These are phyloP conservation scores for Cicer judaicum DNA, from an alignment of 306 rosid genomes.

Conservation along the genomic window DNA sequence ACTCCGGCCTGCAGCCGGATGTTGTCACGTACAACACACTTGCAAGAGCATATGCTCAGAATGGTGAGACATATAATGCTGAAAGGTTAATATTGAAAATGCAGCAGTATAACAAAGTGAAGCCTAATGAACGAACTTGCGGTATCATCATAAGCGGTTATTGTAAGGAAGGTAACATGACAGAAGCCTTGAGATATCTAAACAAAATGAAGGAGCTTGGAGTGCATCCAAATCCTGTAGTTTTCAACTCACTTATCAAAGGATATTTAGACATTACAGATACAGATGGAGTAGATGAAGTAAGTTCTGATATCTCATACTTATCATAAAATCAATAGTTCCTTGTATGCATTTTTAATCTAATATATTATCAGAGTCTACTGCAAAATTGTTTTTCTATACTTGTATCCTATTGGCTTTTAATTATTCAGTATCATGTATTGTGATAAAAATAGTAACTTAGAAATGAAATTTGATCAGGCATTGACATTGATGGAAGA, in stretches of 20 bases:
- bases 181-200: slow-evolving; percentile 81
- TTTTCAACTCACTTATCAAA: slow-evolving; percentile 88
- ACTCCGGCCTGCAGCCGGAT: slow-evolving; percentile 79
- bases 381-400: slow-evolving; percentile 15
- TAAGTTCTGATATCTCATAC: slow-evolving; percentile 37
- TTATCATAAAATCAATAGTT: slow-evolving; percentile 18
- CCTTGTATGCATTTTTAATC: slow-evolving; percentile 2
- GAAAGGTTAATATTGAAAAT: slow-evolving; percentile 75
- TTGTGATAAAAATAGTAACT: slow-evolving; percentile 34
- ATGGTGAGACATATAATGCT: slow-evolving; percentile 71
- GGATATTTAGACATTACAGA: slow-evolving; percentile 79
- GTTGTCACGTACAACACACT: slow-evolving; percentile 87
- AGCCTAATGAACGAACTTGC: slow-evolving; percentile 88
- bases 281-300: slow-evolving; percentile 80
- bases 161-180: slow-evolving; percentile 86
- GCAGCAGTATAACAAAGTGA: slow-evolving; percentile 60
- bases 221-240: slow-evolving; percentile 76
- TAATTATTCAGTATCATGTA: slow-evolving; percentile 14
- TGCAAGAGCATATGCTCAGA: slow-evolving; percentile 88
- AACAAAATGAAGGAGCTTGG: slow-evolving; percentile 80
- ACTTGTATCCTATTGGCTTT: slow-evolving; percentile 22
- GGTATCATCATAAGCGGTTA: slow-evolving; percentile 83
- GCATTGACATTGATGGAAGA: slow-evolving; percentile 91
- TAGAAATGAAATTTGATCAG: slow-evolving; percentile 57
- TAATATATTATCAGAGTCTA: background rate